Evolutionary conservation across 495 filamentous ascomycete genomes (phyloP), one percentile per base, ranked within the genome.

Genomic region (Astrothelium macrocarpum): DNA sequence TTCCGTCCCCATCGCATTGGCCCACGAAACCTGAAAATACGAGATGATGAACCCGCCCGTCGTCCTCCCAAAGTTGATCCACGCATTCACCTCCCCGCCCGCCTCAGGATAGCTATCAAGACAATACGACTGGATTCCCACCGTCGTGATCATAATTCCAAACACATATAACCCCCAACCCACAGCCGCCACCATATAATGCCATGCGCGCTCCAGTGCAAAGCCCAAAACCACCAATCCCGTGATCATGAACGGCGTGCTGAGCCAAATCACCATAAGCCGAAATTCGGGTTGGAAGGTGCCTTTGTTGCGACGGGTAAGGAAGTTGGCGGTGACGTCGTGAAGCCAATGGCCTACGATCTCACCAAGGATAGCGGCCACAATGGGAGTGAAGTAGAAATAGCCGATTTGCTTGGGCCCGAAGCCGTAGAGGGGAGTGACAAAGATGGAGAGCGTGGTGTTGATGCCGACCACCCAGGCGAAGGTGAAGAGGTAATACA

Each of bases 141-240:
- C 81, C 0, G 85, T 88, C 12, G 81, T 79, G 68, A 88, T 80
- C 80, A 90, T 87, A 68, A 87, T 80, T 0, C 82, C 83, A 63
- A 82, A 80, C 16, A 81, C 78, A 61, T 84, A 82, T 1, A 81
- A 68, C 3, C 78, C 84, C 79, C 79, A 80, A n/a, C 72, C 78
- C n/a, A 86, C 70, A 3, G 79, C 75, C 2, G 78, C 75, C 10
- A 78, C 76, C 77, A 85, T 83, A 69, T 78, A 85, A 66, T 85
- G 83, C 71, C 79, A 84, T 2, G 64, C 67, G 32, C 78, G 70
- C 61, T 82, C 75, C 0, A 86, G 74, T 26, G 77, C 75, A 66
- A 84, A 82, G 26, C 84, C 84, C 34, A 86, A 71, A 1, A 86
- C 70, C 12, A 85, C 74, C 18, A 85, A 67, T 0, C 81, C 80